Conservation (phyloP, 805 yeast genomes). For the Myxozyma lipomycoides region DNA sequence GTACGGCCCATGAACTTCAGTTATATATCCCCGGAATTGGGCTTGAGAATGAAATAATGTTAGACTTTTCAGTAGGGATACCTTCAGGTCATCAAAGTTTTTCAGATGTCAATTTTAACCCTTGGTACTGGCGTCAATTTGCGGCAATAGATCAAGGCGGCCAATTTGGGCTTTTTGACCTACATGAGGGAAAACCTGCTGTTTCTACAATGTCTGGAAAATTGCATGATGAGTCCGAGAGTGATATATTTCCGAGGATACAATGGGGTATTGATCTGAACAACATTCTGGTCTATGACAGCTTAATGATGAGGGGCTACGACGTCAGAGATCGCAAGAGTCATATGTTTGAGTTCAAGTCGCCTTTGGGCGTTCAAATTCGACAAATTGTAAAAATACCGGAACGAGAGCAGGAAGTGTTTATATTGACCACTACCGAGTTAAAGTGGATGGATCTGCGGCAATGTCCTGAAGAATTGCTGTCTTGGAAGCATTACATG, state of each 20-base stretch:
- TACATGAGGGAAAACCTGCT: slow-evolving; percentile 22
- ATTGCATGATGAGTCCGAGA: neutral
- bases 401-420: slow-evolving; percentile 38
- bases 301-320: slow-evolving; percentile 4
- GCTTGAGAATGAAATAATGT: neutral
- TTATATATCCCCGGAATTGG: slow-evolving; percentile 21
- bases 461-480: slow-evolving; percentile 42
- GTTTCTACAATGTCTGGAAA: slow-evolving; percentile 23
- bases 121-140: slow-evolving; percentile 35
- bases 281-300: slow-evolving; percentile 12
- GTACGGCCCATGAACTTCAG: slow-evolving; percentile 5
- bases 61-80: slow-evolving; percentile 4
- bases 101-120: slow-evolving; percentile 42
- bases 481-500: slow-evolving; percentile 73
- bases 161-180: slow-evolving; percentile 39
- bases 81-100: neutral
- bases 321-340: slow-evolving; percentile 9
- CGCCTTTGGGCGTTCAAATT: slow-evolving; percentile 3
- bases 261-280: slow-evolving; percentile 23
- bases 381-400: slow-evolving; percentile 3
- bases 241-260: neutral
- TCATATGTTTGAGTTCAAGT: neutral
- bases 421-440: slow-evolving; percentile 65
- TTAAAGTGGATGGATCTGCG: slow-evolving; percentile 48
- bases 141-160: slow-evolving; percentile 46